Evolutionary conservation across 139 green algal genomes (phyloP).

Genomic region (Tetraselmis striata): DNA sequence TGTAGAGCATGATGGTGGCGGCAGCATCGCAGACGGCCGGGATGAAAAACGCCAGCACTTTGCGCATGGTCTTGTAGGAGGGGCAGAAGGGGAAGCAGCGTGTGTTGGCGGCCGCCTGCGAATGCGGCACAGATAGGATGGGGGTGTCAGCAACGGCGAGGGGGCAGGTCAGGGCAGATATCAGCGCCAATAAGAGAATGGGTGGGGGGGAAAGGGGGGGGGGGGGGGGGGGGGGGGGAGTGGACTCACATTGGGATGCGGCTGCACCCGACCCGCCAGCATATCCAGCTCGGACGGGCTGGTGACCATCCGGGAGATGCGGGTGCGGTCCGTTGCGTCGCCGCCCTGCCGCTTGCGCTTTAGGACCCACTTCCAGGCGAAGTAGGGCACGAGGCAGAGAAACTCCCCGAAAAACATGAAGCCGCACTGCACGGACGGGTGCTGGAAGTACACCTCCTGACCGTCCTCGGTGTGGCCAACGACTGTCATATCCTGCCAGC

Average conservation of each 20-base stretch:
- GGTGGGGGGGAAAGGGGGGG: too few species aligned
- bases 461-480: constrained; percentile 36
- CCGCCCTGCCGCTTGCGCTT: background rate
- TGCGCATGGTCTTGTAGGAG: background rate
- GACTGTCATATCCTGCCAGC: constrained; percentile 54
- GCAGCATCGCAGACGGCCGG: constrained; percentile 70
- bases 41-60: constrained; percentile 21
- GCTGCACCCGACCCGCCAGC: background rate
- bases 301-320: background rate
- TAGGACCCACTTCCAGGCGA: constrained; percentile 12
- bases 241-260: too few species aligned
- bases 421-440: constrained; percentile 64
- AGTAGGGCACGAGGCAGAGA: constrained; percentile 70
- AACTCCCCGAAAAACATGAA: constrained; percentile 75
- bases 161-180: too few species aligned
- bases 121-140: too few species aligned
- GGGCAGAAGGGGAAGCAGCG: background rate
- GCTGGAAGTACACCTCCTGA: constrained; percentile 50
- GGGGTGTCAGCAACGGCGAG: too few species aligned
- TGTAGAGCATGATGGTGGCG: constrained; percentile 73
- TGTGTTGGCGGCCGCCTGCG: background rate
- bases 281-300: background rate
- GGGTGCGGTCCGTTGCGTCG: background rate
- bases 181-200: too few species aligned
- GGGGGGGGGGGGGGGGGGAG: too few species aligned